These are phyloP conservation scores for Mycena galopus DNA, from an alignment of 768 basidiomycete species.

Conservation along the genomic window DNA sequence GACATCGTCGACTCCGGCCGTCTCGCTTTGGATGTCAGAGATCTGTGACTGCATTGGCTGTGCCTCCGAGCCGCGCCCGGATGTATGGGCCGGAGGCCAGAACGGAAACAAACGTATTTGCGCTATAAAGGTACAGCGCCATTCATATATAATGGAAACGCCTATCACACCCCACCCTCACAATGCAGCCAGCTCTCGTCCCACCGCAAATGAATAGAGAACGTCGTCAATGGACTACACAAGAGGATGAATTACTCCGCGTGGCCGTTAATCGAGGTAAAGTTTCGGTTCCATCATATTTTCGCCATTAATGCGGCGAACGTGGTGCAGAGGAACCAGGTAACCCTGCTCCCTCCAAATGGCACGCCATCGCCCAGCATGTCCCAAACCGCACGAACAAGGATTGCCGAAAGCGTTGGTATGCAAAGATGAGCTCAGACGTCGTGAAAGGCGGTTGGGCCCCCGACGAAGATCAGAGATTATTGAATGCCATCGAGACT, in stretches of 20 bases:
- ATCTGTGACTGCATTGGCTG: conserved; percentile 22
- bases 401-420: conserved; percentile 75
- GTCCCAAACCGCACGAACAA: conserved; percentile 74
- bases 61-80: conserved; percentile 16
- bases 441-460: conserved; percentile 75
- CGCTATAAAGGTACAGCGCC: conserved; percentile 10
- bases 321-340: conserved; percentile 63
- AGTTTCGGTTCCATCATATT: conserved; percentile 18
- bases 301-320: conserved; percentile 34
- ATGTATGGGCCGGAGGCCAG: conserved; percentile 9
- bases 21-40: background rate
- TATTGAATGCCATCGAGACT: conserved; percentile 67
- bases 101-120: conserved; percentile 15
- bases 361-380: conserved; percentile 74
- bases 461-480: conserved; percentile 69
- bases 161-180: background rate
- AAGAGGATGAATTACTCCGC: conserved; percentile 57
- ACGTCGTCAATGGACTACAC: conserved; percentile 25
- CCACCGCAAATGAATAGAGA: conserved; percentile 21
- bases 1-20: background rate
- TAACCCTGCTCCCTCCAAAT: conserved; percentile 69
- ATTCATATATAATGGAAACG: conserved; percentile 2
- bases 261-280: conserved; percentile 64
- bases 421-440: conserved; percentile 73
- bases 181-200: conserved; percentile 10